Evolutionary conservation across 106 monocot species (phyloP).

Genomic region (Xerophyta viscosa): DNA sequence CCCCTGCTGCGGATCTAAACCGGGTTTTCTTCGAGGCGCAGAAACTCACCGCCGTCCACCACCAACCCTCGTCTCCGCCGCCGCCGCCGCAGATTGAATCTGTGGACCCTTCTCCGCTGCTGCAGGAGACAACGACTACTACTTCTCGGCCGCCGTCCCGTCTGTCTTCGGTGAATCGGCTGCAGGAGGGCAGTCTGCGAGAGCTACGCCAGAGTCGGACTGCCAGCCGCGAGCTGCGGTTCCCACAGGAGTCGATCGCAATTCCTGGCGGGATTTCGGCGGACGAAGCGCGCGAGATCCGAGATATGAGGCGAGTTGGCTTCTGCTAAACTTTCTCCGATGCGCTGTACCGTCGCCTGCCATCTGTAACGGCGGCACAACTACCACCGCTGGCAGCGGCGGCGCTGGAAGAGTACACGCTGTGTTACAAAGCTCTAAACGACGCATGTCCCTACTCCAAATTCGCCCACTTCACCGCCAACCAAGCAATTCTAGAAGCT

Average conservation of each 20-base stretch:
- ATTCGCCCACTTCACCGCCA: slow-evolving; percentile 92
- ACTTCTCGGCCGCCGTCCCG: slow-evolving; percentile 43
- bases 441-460: slow-evolving; percentile 94
- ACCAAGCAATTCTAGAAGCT: slow-evolving; percentile 94
- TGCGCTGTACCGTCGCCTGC: slow-evolving; percentile 54
- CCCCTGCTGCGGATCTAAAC: slow-evolving; percentile 42
- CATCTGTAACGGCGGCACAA: not conserved
- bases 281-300: slow-evolving; percentile 66
- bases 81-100: not conserved
- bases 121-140: too few species aligned
- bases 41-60: not conserved
- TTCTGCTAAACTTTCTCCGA: too few species aligned
- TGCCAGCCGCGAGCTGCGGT: too few species aligned
- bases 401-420: slow-evolving; percentile 51
- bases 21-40: slow-evolving; percentile 45
- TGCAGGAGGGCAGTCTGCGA: slow-evolving; percentile 53
- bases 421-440: slow-evolving; percentile 77
- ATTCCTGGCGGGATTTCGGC: slow-evolving; percentile 47
- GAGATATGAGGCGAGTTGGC: too few species aligned
- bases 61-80: not conserved
- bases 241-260: too few species aligned
- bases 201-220: slow-evolving; percentile 32
- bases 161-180: slow-evolving; percentile 51
- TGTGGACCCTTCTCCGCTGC: slow-evolving; percentile 8
- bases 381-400: slow-evolving; percentile 14